phyloP scores from a whole-genome alignment of 2,329 filamentous ascomycete genomes.

The Hypoxylon sp. region DNA sequence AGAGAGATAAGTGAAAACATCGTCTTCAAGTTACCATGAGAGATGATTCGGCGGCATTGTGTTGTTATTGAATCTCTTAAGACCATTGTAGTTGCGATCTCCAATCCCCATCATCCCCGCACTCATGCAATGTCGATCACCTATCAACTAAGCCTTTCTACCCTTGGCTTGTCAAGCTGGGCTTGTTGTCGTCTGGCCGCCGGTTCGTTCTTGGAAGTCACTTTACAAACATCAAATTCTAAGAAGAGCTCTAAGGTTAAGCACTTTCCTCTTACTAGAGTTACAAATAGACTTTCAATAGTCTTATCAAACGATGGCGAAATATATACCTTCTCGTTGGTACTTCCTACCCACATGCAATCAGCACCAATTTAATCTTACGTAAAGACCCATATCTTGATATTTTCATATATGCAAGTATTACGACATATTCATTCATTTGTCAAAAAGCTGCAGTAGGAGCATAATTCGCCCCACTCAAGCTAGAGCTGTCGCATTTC shows the following conservation, averaged over 20 bases:
- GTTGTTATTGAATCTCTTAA: neutral
- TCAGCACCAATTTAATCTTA: neutral
- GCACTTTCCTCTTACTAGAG: neutral
- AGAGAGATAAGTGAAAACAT: slow-evolving; percentile 1
- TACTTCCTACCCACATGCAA: slow-evolving; percentile 1
- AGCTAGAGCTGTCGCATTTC: slow-evolving; percentile 28
- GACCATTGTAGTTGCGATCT: slow-evolving; percentile 6
- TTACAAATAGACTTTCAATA: neutral
- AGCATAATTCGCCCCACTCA: slow-evolving; percentile 28
- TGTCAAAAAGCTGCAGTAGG: too few species aligned
- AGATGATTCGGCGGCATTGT: slow-evolving; percentile 6
- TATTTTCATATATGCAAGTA: slow-evolving; percentile 1
- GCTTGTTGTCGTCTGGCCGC: slow-evolving; percentile 1
- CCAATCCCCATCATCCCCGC: slow-evolving; percentile 24
- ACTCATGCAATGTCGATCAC: slow-evolving; percentile 41
- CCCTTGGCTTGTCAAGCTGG: slow-evolving; percentile 12
- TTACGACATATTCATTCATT: slow-evolving; percentile 4
- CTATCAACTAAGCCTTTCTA: neutral
- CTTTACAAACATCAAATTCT: neutral
- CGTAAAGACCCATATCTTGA: too few species aligned
- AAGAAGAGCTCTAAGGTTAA: neutral
- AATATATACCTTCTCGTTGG: neutral
- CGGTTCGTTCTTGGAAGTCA: slow-evolving; percentile 4
- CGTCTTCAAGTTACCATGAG: neutral
- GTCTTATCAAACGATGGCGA: neutral